Evolutionary conservation across 306 rosid species (phyloP).

Genomic region (Sesbania bispinosa): DNA sequence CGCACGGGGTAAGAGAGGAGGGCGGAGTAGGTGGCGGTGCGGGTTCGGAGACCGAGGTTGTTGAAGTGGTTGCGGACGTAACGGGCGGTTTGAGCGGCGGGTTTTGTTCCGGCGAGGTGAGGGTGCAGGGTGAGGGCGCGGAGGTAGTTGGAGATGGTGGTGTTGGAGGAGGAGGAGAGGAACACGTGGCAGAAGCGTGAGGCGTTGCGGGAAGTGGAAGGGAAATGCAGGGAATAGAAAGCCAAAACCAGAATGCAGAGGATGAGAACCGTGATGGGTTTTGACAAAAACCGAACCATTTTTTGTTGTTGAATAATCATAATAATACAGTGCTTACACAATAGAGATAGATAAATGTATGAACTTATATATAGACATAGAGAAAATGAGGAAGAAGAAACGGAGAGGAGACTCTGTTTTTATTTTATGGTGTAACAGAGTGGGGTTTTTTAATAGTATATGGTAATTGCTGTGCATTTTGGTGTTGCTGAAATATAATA

Average conservation of each 20-base stretch:
- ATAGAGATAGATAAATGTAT: too few species aligned
- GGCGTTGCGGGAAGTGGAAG: conserved; percentile 31
- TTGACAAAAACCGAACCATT: too few species aligned
- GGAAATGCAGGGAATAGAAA: conserved; percentile 47
- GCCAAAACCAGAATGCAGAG: conserved; percentile 61
- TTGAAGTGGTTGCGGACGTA: conserved; percentile 52
- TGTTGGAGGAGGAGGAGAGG: conserved; percentile 65
- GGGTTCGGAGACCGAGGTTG: conserved; percentile 48
- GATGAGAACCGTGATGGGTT: too few species aligned
- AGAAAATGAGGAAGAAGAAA: too few species aligned
- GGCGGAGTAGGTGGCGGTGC: conserved; percentile 39
- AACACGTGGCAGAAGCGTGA: conserved; percentile 39
- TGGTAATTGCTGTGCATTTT: too few species aligned
- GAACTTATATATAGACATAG: too few species aligned
- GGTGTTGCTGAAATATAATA: too few species aligned
- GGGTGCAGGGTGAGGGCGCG: conserved; percentile 76
- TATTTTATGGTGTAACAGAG: too few species aligned
- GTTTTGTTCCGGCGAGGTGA: conserved; percentile 88
- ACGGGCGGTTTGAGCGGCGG: conserved; percentile 37
- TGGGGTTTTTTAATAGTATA: too few species aligned
- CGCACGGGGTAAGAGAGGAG: conserved; percentile 72
- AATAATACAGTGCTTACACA: too few species aligned
- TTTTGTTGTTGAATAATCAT: too few species aligned
- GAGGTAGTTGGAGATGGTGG: conserved; percentile 69
- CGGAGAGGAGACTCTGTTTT: too few species aligned